Conservation (phyloP, 2,329 filamentous ascomycete genomes). For the Metarhizium rileyi region DNA sequence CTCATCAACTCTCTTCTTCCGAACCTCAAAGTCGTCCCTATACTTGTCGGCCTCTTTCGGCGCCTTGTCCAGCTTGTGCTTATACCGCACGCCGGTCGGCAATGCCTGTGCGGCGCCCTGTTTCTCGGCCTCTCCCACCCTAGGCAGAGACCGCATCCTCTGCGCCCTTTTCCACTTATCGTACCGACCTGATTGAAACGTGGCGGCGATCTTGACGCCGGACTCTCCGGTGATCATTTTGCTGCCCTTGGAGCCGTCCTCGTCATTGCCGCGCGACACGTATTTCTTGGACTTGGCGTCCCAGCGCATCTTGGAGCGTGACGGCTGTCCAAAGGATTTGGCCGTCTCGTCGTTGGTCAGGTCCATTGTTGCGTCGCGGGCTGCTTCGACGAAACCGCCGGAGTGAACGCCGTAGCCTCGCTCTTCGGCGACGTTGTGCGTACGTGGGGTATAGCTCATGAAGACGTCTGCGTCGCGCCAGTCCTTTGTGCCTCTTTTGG, state of each 20-base stretch:
- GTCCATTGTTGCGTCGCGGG: slow-evolving; percentile 85
- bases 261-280: slow-evolving; percentile 82
- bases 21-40: slow-evolving; percentile 79
- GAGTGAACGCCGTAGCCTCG: slow-evolving; percentile 89
- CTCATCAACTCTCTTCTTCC: slow-evolving; percentile 82
- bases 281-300: slow-evolving; percentile 97
- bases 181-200: slow-evolving; percentile 87
- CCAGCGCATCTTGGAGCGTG: slow-evolving; percentile 76
- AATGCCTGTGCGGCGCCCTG: slow-evolving; percentile 17
- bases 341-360: slow-evolving; percentile 78
- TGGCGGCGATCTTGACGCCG: slow-evolving; percentile 91
- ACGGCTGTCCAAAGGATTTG: slow-evolving; percentile 68
- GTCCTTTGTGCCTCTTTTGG: slow-evolving; percentile 42
- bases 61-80: slow-evolving; percentile 78
- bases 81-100: slow-evolving; percentile 48
- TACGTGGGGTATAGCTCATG: slow-evolving; percentile 89
- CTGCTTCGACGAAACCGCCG: slow-evolving; percentile 76
- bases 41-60: slow-evolving; percentile 92
- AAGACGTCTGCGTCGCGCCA: slow-evolving; percentile 85
- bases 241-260: slow-evolving; percentile 69
- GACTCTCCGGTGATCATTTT: slow-evolving; percentile 79
- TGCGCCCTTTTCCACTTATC: slow-evolving; percentile 86
- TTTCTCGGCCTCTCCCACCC: slow-evolving; percentile 72
- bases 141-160: slow-evolving; percentile 66
- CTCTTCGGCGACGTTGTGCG: slow-evolving; percentile 74